Conservation (phyloP, 768 basidiomycete species). For the Hydnum rufescens region DNA sequence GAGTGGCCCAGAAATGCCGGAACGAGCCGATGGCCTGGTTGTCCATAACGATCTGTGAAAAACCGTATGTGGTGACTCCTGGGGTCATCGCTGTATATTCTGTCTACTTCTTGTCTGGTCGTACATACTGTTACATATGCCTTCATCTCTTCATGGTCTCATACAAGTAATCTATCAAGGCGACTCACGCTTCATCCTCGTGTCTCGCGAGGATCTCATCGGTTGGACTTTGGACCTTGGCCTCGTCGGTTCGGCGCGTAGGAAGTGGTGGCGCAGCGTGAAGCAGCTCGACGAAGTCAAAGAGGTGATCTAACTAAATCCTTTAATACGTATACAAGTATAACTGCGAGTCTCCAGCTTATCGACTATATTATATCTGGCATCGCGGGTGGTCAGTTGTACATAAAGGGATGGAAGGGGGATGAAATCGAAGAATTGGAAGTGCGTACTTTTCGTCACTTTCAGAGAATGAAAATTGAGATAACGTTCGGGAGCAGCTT, state of each 20-base stretch:
- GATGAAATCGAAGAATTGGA: not conserved
- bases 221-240: not conserved
- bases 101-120: not conserved
- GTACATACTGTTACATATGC: not conserved
- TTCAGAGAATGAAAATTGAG: not conserved
- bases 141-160: not conserved
- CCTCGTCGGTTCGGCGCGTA: not conserved
- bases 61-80: not conserved
- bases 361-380: not conserved
- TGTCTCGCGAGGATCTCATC: not conserved
- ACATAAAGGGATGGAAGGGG: not conserved
- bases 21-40: not conserved
- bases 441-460: not conserved
- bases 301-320: not conserved
- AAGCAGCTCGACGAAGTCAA: not conserved
- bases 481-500: not conserved
- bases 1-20: not conserved
- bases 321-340: not conserved
- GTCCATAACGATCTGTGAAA: not conserved
- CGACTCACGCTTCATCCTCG: not conserved
- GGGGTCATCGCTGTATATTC: not conserved
- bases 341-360: not conserved
- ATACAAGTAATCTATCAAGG: not conserved
- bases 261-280: not conserved
- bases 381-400: not conserved